Conservation (phyloP, 129 eudicot genomes). For the Flaveria trinervia region DNA sequence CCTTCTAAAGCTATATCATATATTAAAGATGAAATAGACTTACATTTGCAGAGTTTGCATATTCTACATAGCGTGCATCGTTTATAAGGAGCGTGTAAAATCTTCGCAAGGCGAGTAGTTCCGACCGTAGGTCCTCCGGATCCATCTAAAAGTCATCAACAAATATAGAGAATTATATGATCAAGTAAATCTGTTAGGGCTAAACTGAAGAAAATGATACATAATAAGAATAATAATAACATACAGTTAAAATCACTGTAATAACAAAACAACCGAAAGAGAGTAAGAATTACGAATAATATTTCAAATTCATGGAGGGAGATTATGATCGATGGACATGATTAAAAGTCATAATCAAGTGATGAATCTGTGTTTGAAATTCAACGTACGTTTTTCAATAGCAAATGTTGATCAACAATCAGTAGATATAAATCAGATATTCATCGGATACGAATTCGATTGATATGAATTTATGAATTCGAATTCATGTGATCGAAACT, state of each 20-base stretch:
- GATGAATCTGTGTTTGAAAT: background rate
- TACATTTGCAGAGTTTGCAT: conserved; percentile 31
- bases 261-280: background rate
- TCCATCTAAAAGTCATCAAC: conserved; percentile 32
- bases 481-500: background rate
- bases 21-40: background rate
- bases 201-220: background rate
- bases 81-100: conserved; percentile 37
- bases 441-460: too few species aligned
- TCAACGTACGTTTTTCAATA: conserved; percentile 7
- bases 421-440: background rate
- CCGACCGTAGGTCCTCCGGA: conserved; percentile 19
- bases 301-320: background rate
- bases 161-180: background rate
- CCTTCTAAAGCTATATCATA: too few species aligned
- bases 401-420: background rate
- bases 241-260: background rate
- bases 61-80: conserved; percentile 17
- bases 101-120: conserved; percentile 34
- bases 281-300: background rate
- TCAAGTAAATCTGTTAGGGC: background rate
- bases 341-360: too few species aligned
- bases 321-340: too few species aligned
- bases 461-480: background rate
- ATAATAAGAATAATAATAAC: background rate